A percentile compares a stretch with the other conserved stretches of the same genome.
These are phyloP conservation scores for Podila verticillata DNA, from an alignment of 192 early-diverging fungal species.

Conservation along the genomic window DNA sequence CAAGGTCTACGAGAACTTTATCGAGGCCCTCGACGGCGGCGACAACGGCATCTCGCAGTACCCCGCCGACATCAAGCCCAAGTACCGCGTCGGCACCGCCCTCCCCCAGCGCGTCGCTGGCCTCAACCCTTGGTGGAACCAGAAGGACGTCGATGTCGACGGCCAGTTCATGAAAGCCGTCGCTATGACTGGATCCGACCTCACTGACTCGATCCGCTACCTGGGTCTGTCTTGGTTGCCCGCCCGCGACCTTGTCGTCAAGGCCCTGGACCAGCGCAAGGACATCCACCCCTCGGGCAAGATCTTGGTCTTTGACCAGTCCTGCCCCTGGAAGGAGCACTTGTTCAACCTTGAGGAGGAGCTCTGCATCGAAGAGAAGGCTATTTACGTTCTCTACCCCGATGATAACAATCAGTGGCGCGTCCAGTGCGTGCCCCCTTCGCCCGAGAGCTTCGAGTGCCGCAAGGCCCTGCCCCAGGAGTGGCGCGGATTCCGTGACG, in stretches of 20 bases:
- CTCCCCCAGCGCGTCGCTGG: constrained; percentile 81
- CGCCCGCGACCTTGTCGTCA: constrained; percentile 84
- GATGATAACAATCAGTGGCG: constrained; percentile 42
- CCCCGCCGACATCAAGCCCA: constrained; percentile 78
- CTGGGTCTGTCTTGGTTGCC: constrained; percentile 86
- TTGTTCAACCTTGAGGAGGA: constrained; percentile 76
- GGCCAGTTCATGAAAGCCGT: constrained; percentile 74
- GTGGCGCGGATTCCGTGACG: constrained; percentile 86
- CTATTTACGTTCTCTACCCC: constrained; percentile 31
- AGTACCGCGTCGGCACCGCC: constrained; percentile 86
- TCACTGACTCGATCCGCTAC: constrained; percentile 74
- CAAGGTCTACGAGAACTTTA: constrained; percentile 89
- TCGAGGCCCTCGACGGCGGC: constrained; percentile 79
- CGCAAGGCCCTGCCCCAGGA: constrained; percentile 45
- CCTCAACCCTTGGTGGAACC: constrained; percentile 97
- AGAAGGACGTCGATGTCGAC: constrained; percentile 80
- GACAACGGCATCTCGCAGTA: constrained; percentile 96
- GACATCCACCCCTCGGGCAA: constrained; percentile 78
- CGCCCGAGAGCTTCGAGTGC: constrained; percentile 45
- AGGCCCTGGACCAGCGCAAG: constrained; percentile 64
- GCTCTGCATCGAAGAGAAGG: constrained; percentile 52
- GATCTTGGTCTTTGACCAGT: constrained; percentile 83
- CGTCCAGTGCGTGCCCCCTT: constrained; percentile 31
- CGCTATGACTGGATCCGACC: constrained; percentile 81
- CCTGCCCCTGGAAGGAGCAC: constrained; percentile 97